phyloP scores from a whole-genome alignment of 495 filamentous ascomycete genomes.

The Penicillium arizonense region DNA sequence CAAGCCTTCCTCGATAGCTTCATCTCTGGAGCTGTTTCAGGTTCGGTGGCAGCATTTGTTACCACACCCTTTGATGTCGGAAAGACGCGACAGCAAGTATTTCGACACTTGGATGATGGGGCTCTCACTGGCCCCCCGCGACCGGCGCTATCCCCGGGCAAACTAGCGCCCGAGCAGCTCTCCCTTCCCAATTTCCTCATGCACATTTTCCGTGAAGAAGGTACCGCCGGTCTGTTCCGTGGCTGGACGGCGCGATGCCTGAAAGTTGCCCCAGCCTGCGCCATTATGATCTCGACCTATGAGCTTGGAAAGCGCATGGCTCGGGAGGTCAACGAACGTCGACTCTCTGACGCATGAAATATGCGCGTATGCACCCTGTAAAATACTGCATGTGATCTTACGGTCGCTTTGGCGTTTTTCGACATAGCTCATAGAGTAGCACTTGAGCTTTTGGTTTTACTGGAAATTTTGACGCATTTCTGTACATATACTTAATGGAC shows the following conservation, averaged over 20 bases:
- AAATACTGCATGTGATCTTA: constrained; percentile 27
- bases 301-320: constrained; percentile 93
- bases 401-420: constrained; percentile 14
- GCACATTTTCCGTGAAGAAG: constrained; percentile 87
- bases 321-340: constrained; percentile 69
- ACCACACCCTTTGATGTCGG: constrained; percentile 98
- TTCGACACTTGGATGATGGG: constrained; percentile 52
- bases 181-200: constrained; percentile 75
- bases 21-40: constrained; percentile 76
- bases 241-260: constrained; percentile 89
- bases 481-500: constrained; percentile 6
- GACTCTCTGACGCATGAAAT: constrained; percentile 23
- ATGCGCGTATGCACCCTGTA: constrained; percentile 5
- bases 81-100: constrained; percentile 90
- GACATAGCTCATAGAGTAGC: constrained; percentile 35
- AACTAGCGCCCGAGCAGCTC: constrained; percentile 63
- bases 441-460: constrained; percentile 10
- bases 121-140: constrained; percentile 14
- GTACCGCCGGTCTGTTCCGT: constrained; percentile 74
- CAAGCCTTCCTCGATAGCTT: constrained; percentile 80
- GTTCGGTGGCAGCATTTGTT: constrained; percentile 80
- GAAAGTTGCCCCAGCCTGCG: constrained; percentile 94
- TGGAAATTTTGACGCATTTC: background rate
- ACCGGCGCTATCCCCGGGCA: constrained; percentile 16
- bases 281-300: constrained; percentile 99